Percentiles rank a stretch among this genome's conserved stretches.
These are phyloP conservation scores for Aegle marmelos DNA, from an alignment of 345 rosid genomes.

Conservation along the genomic window DNA sequence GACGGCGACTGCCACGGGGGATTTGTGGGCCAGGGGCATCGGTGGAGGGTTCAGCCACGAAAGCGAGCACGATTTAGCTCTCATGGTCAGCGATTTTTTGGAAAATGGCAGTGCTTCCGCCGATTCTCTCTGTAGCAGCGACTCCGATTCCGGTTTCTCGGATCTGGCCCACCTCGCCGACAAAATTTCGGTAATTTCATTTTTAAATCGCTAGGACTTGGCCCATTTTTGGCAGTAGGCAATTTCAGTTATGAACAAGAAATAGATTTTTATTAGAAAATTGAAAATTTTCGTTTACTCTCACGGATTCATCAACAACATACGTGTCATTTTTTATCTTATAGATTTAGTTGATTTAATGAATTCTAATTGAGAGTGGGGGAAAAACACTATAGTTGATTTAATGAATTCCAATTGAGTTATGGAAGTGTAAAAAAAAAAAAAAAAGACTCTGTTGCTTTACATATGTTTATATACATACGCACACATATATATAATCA, in stretches of 20 bases:
- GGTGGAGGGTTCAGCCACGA: slow-evolving; percentile 71
- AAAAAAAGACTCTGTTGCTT: no score
- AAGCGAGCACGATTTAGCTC: slow-evolving; percentile 84
- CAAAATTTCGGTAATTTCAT: slow-evolving; percentile 53
- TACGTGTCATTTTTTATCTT: no score
- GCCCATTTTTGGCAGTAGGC: background rate
- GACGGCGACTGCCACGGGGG: slow-evolving; percentile 27
- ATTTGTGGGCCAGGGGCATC: slow-evolving; percentile 34
- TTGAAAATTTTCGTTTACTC: background rate
- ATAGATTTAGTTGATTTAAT: no score
- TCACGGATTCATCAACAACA: background rate
- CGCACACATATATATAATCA: no score
- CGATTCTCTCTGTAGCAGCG: slow-evolving; percentile 80
- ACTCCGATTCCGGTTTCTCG: slow-evolving; percentile 71
- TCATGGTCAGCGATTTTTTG: slow-evolving; percentile 81
- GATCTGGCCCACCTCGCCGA: slow-evolving; percentile 76
- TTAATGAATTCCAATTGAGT: background rate
- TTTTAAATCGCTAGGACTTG: background rate
- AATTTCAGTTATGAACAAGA: background rate
- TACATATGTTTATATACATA: no score
- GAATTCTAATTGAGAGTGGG: background rate
- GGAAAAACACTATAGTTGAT: no score
- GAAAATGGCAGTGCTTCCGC: slow-evolving; percentile 65
- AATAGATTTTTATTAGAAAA: background rate
- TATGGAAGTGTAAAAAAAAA: background rate